phyloP scores from a whole-genome alignment of 1,139 yeast genomes.

The Kurtzmaniella quercitrusa region DNA sequence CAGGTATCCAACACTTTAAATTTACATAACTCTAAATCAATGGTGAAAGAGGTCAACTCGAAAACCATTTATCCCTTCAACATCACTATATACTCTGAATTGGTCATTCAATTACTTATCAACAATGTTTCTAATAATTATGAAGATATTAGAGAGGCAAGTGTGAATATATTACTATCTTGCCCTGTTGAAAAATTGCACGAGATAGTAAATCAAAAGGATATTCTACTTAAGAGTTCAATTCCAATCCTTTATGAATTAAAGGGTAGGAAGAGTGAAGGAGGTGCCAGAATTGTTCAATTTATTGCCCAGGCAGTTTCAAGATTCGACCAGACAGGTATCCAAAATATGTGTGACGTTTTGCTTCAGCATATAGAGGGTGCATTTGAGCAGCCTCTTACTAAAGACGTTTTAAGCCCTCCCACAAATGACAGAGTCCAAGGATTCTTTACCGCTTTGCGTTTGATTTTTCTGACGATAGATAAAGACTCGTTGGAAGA shows the following conservation, averaged over 20 bases:
- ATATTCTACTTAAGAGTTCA: slow-evolving; percentile 27
- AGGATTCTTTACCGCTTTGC: slow-evolving; percentile 59
- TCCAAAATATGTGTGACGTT: slow-evolving; percentile 21
- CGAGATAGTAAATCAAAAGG: slow-evolving; percentile 12
- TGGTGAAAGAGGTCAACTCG: slow-evolving; percentile 6
- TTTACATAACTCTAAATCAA: slow-evolving; percentile 3
- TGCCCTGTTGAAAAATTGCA: slow-evolving; percentile 35
- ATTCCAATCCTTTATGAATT: slow-evolving; percentile 45
- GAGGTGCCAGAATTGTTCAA: slow-evolving; percentile 68
- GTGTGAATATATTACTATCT: slow-evolving; percentile 46
- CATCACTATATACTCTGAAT: slow-evolving; percentile 35
- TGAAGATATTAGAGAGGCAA: slow-evolving; percentile 63
- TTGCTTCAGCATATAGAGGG: slow-evolving; percentile 25
- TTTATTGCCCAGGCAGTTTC: slow-evolving; percentile 33
- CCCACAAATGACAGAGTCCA: slow-evolving; percentile 51
- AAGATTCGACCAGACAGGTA: slow-evolving; percentile 13
- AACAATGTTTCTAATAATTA: slow-evolving; percentile 66
- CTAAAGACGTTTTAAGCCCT: slow-evolving; percentile 20
- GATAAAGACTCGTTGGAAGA: slow-evolving; percentile 11
- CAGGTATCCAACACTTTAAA: slow-evolving; percentile 7
- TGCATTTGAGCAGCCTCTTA: slow-evolving; percentile 29
- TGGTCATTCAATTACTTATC: slow-evolving; percentile 44
- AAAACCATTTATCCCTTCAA: slow-evolving; percentile 11
- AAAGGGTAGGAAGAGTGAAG: slow-evolving; percentile 73
- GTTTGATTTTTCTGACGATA: slow-evolving; percentile 39